Base-by-base conservation (phyloP, 2,329 filamentous ascomycete species). In the Aspergillus japonicus region DNA sequence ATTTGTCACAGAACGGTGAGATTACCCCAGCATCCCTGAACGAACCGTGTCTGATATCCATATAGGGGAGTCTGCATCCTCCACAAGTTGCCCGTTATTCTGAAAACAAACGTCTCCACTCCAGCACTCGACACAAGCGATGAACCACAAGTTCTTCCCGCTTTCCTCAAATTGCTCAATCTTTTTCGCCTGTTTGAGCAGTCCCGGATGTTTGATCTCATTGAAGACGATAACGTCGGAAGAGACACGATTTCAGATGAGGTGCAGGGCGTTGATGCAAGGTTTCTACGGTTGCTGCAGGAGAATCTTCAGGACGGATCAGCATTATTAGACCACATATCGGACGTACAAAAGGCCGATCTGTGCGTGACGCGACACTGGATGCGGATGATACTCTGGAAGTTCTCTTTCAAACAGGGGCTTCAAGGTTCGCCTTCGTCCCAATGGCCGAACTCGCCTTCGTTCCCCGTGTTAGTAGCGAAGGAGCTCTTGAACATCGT, bases 151-250 rank as follows among this genome's bases (percentile, higher is more conserved):
- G 73, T 83, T 2, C 66, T 83, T 1, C 81, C 81, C 0, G 80
- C 80, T 1, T 83, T 83, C 56, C 72, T 79, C 14, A 81, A 82
- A 59, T 71, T 83, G 1, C 78, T 82, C 7, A 76, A 79, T 52
- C 71, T 83, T 0, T 83, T 83, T 60, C 81, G 80, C 73, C 75
- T 78, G 1, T 82, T 83, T 50, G 81, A 83, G 48, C 77, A 81
- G 50, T 81, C 80, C 0, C 76, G 78, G 0, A 79, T 80, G 47
- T 82, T 83, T 35, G 78, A 82, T 50, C 73, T 82, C 2, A 71
- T 83, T 3, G 75, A 75, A 50, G 74, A 77, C 50, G 54, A 64
- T 5, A 35, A 63, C 29, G 26, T 57, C 1, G 60, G 54, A 14
- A 35, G 52, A 21, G 26, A 57, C 6, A 48, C 58, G 16, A 26